Evolutionary conservation across 192 early-diverging fungal species (phyloP).

Genomic region (Coemansia furcata): DNA sequence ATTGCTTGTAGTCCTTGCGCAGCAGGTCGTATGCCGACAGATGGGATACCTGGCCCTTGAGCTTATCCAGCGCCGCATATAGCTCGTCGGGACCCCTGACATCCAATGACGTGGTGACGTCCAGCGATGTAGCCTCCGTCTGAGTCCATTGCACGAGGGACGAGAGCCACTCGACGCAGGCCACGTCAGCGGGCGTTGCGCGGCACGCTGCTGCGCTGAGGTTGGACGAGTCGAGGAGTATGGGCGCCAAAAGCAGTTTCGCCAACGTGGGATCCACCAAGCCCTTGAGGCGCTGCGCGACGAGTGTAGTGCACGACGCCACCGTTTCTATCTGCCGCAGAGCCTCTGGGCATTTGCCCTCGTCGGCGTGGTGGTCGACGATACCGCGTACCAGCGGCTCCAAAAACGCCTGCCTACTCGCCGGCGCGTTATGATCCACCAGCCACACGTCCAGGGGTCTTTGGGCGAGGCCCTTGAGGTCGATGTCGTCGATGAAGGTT

Average conservation of each 20-base stretch:
- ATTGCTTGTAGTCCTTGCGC: constrained; percentile 56
- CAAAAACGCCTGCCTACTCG: constrained; percentile 24
- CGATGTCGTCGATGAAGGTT: constrained; percentile 44
- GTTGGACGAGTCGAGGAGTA: constrained; percentile 38
- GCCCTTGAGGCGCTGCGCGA: constrained; percentile 9
- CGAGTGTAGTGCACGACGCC: constrained; percentile 42
- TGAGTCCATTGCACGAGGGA: constrained; percentile 26
- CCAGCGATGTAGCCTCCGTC: too few relatives aligned
- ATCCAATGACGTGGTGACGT: not conserved
- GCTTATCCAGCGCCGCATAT: constrained; percentile 29
- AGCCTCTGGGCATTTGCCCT: constrained; percentile 20
- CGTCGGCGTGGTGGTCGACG: constrained; percentile 51
- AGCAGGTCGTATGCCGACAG: constrained; percentile 33
- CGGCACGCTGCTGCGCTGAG: constrained; percentile 14
- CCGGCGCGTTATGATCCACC: constrained; percentile 46
- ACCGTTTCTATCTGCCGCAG: constrained; percentile 27
- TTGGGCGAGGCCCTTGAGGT: not conserved
- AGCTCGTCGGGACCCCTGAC: constrained; percentile 18
- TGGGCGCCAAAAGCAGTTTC: constrained; percentile 33
- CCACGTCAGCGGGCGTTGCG: constrained; percentile 32
- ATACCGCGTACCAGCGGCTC: constrained; percentile 41
- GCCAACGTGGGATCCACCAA: constrained; percentile 23
- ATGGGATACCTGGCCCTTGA: constrained; percentile 38
- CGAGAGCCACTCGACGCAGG: constrained; percentile 19
- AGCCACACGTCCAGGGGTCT: constrained; percentile 27